Evolutionary conservation across 2,329 filamentous ascomycete genomes (phyloP), one percentile per base, ranked within the genome.

Genomic region (Exserohilum rostratum): DNA sequence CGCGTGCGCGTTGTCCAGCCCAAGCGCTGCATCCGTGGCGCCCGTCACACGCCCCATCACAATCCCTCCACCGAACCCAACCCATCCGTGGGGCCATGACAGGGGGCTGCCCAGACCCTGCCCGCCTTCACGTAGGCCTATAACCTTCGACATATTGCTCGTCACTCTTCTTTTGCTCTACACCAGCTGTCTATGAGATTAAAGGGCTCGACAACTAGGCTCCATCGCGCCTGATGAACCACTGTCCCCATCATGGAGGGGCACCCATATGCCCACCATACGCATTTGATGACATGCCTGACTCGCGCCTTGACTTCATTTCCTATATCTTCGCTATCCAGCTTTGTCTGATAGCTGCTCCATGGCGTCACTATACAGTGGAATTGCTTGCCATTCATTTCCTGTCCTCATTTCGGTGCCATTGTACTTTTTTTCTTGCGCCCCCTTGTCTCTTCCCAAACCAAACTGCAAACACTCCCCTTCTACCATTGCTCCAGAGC

Each of bases 231-330:
- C 59, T 55, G 58, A 29, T 50, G 20, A 52, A 50, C 47, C 38
- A 49, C 51, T 45, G 49, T 59, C 53, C 20, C 54, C 49, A 43
- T 46, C 22, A 46, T 53, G 34, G 52, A 59, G 45, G 53, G 61
- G 13, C 64, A 56, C 56, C 62, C 55, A 60, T 61, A 70, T 66
- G 59, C 50, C 25, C 52, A 49, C 54, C 54, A 55, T 38, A 62
- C 51, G 61, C 52, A 50, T 65, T 67, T 61, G 61, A 68, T 65
- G 61, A 66, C 55, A 60, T 46, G 57, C 56, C 68, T 73, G 70
- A 71, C 70, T 73, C 69, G 68, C 64, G 66, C 61, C 69, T 65
- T 66, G 65, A 55, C 64, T 66, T 64, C 67, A 71, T 70, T 67
- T 71, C 69, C 65, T 70, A 60, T 62, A 62, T 64, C 63, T 57